Base-by-base conservation (phyloP, 305 asterid genomes). In the Vinca major region DNA sequence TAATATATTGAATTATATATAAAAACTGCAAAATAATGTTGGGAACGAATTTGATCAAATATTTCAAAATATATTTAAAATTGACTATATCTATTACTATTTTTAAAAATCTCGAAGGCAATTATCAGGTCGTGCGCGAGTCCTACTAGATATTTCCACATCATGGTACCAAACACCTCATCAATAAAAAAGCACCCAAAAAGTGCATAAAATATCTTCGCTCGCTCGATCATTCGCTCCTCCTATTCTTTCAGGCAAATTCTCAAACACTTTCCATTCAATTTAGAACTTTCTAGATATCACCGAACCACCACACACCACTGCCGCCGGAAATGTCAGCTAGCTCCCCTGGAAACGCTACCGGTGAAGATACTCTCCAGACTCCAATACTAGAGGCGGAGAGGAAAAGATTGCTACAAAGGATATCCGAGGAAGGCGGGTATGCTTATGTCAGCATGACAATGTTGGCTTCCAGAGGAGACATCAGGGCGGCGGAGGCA, bases 401-500 rank as follows among this genome's bases (percentile, higher is more conserved):
- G 48, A 70, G 75, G n/a, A 66, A 80, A 33, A 68, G 63, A 5
- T 80, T 92, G 66, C 82, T 92, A 68, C 90, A 85, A 48, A 75
- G 50, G 19, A 83, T 90, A 52, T 17, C 86, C 5, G 86, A 85
- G 67, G 90, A 90, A 72, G 98, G 98, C 60, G 98, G 98, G 17
- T 92, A 90, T 60, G 88, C 92, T 71, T 92, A 82, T 85, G 86
- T 84, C 61, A 80, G 91, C 47, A 84, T 92, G 88, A 81, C 79
- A 11, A 63, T 85, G 10, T 79, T 75, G 11, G 97, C 98, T n/a
- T 89, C 89, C 41, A 81, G 83, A 41, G 97, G 94, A 16, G 97
- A 92, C 79, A 54, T 75, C 50, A 74, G 83, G 17, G 96, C 95
- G 66, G 98, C 98, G 74, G 98, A 92, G 89, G 96, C 89, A 56